Conservation (phyloP, 116 monocot species). For the Posidonia oceanica region DNA sequence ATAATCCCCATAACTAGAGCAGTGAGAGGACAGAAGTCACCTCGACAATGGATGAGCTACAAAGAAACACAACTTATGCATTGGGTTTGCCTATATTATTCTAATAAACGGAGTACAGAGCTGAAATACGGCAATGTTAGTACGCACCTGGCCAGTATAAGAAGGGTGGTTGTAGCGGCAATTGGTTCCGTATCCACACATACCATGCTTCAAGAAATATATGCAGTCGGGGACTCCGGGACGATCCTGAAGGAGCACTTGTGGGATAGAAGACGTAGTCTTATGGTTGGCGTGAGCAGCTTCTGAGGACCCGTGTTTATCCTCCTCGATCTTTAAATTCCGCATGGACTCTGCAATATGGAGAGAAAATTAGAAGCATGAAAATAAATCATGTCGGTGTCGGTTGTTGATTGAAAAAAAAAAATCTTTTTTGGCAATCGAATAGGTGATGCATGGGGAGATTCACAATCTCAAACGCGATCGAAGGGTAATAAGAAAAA, state of each 20-base stretch:
- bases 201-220: constrained; percentile 46
- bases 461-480: no score
- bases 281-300: not conserved
- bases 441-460: no score
- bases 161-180: constrained; percentile 58
- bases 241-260: not conserved
- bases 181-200: constrained; percentile 57
- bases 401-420: not conserved
- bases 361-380: not conserved
- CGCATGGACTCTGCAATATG: constrained; percentile 1
- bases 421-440: not conserved
- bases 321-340: constrained; percentile 4
- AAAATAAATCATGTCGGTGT: not conserved
- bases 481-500: no score
- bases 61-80: not conserved
- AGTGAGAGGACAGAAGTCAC: not conserved
- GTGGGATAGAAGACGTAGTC: not conserved
- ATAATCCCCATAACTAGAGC: no score
- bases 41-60: not conserved
- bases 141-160: constrained; percentile 3
- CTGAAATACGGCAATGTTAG: not conserved
- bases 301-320: not conserved
- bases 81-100: no score
- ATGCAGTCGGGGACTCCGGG: constrained; percentile 32
- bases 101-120: not conserved